Evolutionary conservation across 805 yeast species (phyloP), one percentile per base, ranked within the genome.

Genomic region (Spathaspora sp.): DNA sequence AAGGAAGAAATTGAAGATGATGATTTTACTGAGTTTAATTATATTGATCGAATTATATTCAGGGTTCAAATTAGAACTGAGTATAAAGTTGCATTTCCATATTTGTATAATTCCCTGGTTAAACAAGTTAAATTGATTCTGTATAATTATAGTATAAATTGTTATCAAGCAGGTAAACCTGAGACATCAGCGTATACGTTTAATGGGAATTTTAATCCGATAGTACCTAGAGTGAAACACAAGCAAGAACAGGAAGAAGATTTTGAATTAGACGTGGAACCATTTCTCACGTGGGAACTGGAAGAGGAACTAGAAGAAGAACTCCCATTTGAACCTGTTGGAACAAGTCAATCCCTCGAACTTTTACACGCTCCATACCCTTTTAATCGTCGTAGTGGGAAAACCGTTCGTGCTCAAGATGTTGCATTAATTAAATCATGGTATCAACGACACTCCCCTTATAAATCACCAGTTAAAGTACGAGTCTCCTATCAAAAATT

Each of bases 1-100:
- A 83, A 85, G 54, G 88, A 86, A 49, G 64, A 64, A 47, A 72
- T 75, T 39, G 87, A 83, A 45, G 65, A 66, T 26, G 93, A 87
- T 53, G 97, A 92, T 63, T 87, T 79, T 66, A 89, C 88, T 50
- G 98, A 93, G 65, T 92, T 94, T 70, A 92, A 92, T 60, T 81
- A 96, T 8, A 79, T 93, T 40, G 97, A 92, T 62, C 74, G 97
- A 63, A 83, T 91, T 20, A 90, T 94, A 19, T 86, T 89, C 68
- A 77, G 99, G 54, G 73, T 73, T 14, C 89, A 89, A 0, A 72
- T 90, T 38, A 76, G 88, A 60, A 86, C 96, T 1, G 99, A 93
- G 65, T 89, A 89, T 64, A 79, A 81, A 54, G 86, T 94, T 16
- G 96, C 97, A 1, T 91, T 79, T 57, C 97, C 99, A 0, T 87